These are phyloP conservation scores for Furcasterigmium sp. DNA, from an alignment of 2,329 filamentous ascomycete species.

Conservation along the genomic window DNA sequence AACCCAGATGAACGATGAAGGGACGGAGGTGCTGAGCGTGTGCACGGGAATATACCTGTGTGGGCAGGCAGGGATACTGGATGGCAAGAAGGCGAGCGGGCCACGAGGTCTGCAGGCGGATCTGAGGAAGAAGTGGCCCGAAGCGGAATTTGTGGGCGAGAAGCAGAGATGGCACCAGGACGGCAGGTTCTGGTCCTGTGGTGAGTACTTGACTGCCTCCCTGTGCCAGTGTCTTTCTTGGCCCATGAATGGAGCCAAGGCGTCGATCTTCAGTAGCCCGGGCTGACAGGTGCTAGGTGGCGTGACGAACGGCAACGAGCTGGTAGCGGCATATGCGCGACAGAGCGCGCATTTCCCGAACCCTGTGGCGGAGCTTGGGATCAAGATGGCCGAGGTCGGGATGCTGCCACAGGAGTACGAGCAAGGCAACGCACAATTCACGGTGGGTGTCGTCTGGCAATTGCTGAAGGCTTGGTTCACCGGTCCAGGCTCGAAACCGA, in stretches of 20 bases:
- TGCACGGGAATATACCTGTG: conserved; percentile 47
- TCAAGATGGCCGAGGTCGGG: conserved; percentile 41
- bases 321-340: conserved; percentile 46
- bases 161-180: conserved; percentile 44
- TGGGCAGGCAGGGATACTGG: conserved; percentile 40
- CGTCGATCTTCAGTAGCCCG: no score
- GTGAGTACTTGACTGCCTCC: conserved; percentile 30
- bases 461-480: conserved; percentile 28
- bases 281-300: conserved; percentile 31
- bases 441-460: conserved; percentile 29
- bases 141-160: conserved; percentile 36
- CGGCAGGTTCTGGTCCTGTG: conserved; percentile 50
- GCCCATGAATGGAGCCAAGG: no score
- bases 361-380: conserved; percentile 36
- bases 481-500: conserved; percentile 6
- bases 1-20: conserved; percentile 28
- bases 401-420: conserved; percentile 39
- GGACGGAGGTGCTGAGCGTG: conserved; percentile 43
- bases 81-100: conserved; percentile 40
- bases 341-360: conserved; percentile 33
- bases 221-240: not conserved
- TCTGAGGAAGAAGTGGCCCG: conserved; percentile 30
- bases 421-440: conserved; percentile 21
- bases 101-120: conserved; percentile 37
- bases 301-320: conserved; percentile 51